phyloP scores from a whole-genome alignment of 306 rosid species.

The Pachyrhizus erosus region DNA sequence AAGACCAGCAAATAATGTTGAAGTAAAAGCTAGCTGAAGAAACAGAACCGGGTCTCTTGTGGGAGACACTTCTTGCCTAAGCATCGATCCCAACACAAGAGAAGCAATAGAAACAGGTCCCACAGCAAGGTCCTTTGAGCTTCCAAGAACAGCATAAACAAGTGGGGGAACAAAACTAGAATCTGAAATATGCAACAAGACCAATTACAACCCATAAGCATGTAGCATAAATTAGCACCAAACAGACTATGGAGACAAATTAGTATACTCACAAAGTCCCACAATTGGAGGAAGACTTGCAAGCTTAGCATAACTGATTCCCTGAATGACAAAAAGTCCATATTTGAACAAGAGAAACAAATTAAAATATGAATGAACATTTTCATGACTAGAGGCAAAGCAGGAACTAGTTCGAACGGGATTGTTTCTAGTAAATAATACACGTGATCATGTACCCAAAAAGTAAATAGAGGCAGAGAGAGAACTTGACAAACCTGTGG shows the following conservation, averaged over 20 bases:
- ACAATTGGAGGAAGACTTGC: constrained; percentile 93
- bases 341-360: constrained; percentile 11
- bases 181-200: constrained; percentile 55
- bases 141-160: constrained; percentile 90
- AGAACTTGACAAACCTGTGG: constrained; percentile 70
- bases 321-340: constrained; percentile 53
- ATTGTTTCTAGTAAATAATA: too few relatives aligned
- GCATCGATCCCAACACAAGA: constrained; percentile 87
- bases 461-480: not conserved
- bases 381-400: not conserved
- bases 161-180: constrained; percentile 99
- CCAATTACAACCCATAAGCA: not conserved
- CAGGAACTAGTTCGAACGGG: not conserved
- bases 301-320: constrained; percentile 94
- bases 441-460: too few relatives aligned
- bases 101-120: constrained; percentile 99
- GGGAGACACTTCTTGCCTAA: constrained; percentile 85
- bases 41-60: constrained; percentile 65
- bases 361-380: not conserved
- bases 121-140: constrained; percentile 94
- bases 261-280: constrained; percentile 80
- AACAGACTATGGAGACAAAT: not conserved
- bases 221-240: not conserved
- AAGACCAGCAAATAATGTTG: constrained; percentile 90
- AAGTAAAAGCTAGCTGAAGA: constrained; percentile 82